Conservation (phyloP, 23 red algal genomes). For the Gracilaria domingensis region DNA sequence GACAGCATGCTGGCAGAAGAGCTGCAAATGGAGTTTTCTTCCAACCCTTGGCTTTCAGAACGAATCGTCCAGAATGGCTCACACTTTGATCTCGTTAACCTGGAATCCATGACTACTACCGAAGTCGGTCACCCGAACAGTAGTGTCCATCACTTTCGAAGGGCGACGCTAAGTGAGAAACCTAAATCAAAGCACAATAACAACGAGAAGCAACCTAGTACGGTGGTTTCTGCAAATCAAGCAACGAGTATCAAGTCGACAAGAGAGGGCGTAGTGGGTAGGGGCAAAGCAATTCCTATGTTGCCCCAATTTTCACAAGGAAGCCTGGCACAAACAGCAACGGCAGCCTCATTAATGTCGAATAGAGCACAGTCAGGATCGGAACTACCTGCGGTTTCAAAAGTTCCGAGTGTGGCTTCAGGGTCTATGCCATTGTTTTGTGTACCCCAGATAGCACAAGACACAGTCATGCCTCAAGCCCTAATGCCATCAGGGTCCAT, state of each 20-base stretch:
- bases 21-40: constrained; percentile 60
- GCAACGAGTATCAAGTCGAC: constrained; percentile 5
- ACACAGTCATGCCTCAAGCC: constrained; percentile 7
- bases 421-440: not conserved
- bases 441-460: not conserved
- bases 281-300: not conserved
- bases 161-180: constrained; percentile 14
- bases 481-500: not conserved
- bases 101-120: constrained; percentile 71
- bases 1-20: constrained; percentile 62
- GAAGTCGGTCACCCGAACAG: constrained; percentile 68
- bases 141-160: constrained; percentile 65
- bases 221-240: constrained; percentile 8
- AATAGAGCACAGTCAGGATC: not conserved
- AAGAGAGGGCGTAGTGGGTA: not conserved
- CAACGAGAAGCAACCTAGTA: constrained; percentile 20
- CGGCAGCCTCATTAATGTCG: not conserved
- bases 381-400: constrained; percentile 4
- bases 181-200: not conserved
- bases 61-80: constrained; percentile 64
- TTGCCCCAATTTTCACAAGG: not conserved
- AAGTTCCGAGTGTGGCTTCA: not conserved
- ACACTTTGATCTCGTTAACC: constrained; percentile 69
- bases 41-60: constrained; percentile 58
- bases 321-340: not conserved